Evolutionary conservation across 805 yeast genomes (phyloP).

Genomic region (Kluyveromyces aestuarii): DNA sequence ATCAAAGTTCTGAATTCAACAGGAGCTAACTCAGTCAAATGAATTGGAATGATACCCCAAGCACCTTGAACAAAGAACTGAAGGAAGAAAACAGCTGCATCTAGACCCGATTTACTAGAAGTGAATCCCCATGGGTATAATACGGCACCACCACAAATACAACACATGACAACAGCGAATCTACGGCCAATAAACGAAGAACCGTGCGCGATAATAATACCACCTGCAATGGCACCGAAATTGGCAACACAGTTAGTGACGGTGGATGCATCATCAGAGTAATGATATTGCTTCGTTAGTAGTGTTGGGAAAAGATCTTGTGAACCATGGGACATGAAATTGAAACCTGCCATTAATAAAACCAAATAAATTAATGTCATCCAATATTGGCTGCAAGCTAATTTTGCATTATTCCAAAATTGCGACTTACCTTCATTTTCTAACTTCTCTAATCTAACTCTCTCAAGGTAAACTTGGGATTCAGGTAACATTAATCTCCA

Average conservation of each 20-base stretch:
- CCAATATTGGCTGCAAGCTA: slow-evolving; percentile 44
- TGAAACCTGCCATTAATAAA: slow-evolving; percentile 54
- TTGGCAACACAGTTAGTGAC: slow-evolving; percentile 57
- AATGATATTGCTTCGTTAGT: slow-evolving; percentile 43
- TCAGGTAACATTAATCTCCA: slow-evolving; percentile 40
- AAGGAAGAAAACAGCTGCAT: slow-evolving; percentile 52
- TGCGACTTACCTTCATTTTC: slow-evolving; percentile 24
- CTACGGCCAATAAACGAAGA: slow-evolving; percentile 56
- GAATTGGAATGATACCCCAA: slow-evolving; percentile 61
- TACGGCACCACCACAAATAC: slow-evolving; percentile 49
- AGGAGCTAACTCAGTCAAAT: slow-evolving; percentile 52
- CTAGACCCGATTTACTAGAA: slow-evolving; percentile 35
- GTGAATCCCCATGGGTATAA: slow-evolving; percentile 57
- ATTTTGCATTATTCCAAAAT: slow-evolving; percentile 26
- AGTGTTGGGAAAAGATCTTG: slow-evolving; percentile 67
- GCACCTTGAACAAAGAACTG: slow-evolving; percentile 62
- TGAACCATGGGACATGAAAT: slow-evolving; percentile 66
- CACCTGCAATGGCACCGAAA: slow-evolving; percentile 64
- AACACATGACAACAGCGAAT: slow-evolving; percentile 51
- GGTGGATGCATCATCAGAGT: slow-evolving; percentile 39
- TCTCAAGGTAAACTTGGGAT: slow-evolving; percentile 41
- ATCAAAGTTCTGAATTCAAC: slow-evolving; percentile 55
- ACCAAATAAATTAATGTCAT: slow-evolving; percentile 47
- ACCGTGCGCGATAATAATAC: slow-evolving; percentile 52
- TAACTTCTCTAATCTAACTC: slow-evolving; percentile 28